Percentiles rank a stretch among this genome's conserved stretches.
Conservation (phyloP, 495 filamentous ascomycete species). For the Annulohypoxylon moriforme region DNA sequence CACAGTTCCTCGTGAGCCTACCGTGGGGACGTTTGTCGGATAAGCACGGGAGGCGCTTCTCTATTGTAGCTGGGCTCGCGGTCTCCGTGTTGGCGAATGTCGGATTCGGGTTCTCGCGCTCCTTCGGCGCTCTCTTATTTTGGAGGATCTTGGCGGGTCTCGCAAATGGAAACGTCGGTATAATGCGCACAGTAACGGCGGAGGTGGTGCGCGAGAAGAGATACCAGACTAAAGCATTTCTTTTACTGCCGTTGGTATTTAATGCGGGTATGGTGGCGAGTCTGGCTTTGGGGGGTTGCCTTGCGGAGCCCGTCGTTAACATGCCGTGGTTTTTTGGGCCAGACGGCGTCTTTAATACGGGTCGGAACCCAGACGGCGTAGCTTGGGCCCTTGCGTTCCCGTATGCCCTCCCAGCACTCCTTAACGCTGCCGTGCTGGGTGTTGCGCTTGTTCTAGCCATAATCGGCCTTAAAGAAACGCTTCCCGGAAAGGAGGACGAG, state of each 20-base stretch:
- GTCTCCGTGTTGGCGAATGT: constrained; percentile 77
- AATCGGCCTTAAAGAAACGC: constrained; percentile 39
- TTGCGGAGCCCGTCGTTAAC: constrained; percentile 76
- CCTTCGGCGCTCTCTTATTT: constrained; percentile 73
- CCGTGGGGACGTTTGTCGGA: constrained; percentile 82
- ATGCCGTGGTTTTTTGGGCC: constrained; percentile 75
- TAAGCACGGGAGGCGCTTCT: constrained; percentile 74
- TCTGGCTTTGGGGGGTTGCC: constrained; percentile 69
- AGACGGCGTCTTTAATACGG: constrained; percentile 49
- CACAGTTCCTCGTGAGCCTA: constrained; percentile 77
- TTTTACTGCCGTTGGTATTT: constrained; percentile 84
- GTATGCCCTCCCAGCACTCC: constrained; percentile 55
- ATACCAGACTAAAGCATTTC: constrained; percentile 79
- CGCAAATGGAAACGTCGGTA: constrained; percentile 82
- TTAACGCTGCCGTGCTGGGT: constrained; percentile 42
- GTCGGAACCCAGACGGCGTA: constrained; percentile 46
- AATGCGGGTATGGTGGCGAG: constrained; percentile 75
- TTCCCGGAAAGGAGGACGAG: constrained; percentile 47
- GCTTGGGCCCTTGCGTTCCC: constrained; percentile 50
- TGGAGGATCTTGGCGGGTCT: constrained; percentile 76
- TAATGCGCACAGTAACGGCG: constrained; percentile 82
- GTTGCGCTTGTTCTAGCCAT: constrained; percentile 41
- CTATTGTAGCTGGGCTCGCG: constrained; percentile 75
- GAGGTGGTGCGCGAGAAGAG: constrained; percentile 73
- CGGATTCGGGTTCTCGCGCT: constrained; percentile 77